Evolutionary conservation across 805 yeast genomes (phyloP), one percentile per base, ranked within the genome.

Genomic region (Deakozyma indianensis): DNA sequence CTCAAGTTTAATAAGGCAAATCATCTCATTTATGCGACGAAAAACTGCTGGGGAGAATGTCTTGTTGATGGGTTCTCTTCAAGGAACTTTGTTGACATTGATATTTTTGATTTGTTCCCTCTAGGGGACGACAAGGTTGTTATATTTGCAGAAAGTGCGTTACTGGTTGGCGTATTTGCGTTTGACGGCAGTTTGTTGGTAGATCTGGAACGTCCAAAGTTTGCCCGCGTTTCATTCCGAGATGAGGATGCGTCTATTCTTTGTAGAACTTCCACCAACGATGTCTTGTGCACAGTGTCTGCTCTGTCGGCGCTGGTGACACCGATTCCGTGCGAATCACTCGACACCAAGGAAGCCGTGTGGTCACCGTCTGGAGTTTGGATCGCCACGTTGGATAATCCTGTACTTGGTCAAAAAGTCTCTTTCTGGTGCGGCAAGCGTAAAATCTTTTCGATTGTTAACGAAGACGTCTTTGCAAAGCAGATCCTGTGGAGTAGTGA

Each of bases 101-200:
- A n/a, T 95, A 85, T 85, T 65, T 94, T 75, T 63, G 83, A 87
- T 79, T 83, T 76, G 67, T 86, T 86, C 64, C 94, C 38, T 11
- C 18, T 32, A 5, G 18, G 18, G 7, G 38, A 32, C 38, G 38
- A 32, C 18, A 32, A 32, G 18, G 18, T 32, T 7, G 38, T n/a
- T 11, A 7, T 32, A n/a, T 32, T 32, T 32, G 11, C 11, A 5
- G 38, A 32, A n/a, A n/a, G 16, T n/a, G 11, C 38, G 20, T n/a
- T n/a, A 7, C 11, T 14, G 16, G 38, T 32, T 7, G 11, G 38
- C 18, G 16, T 32, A 11, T 32, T 14, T n/a, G 9, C 38, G 18
- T 4, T 32, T 7, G 14, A 7, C 14, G 38, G 38, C 18, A 7
- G 16, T 14, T 5, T 32, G 11, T 5, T 32, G 16, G 7, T 32